These are phyloP conservation scores for Eucalyptus polybractea DNA, from an alignment of 345 rosid genomes.

Conservation along the genomic window DNA sequence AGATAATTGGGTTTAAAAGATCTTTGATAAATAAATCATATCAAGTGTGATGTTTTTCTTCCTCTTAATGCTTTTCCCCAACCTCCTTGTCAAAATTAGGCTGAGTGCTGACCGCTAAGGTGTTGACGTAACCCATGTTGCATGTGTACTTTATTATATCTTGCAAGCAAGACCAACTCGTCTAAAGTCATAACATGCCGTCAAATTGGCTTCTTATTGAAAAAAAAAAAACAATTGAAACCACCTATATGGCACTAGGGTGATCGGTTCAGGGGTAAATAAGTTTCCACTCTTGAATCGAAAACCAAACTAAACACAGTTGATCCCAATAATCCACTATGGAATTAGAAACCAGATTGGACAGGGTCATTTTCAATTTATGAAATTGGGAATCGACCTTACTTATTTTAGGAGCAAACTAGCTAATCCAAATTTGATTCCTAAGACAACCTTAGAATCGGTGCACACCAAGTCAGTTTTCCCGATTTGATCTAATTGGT, in stretches of 20 bases:
- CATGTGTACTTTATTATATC: background rate
- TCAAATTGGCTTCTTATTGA: background rate
- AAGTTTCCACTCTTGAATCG: rapidly evolving
- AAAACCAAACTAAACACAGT: rapidly evolving
- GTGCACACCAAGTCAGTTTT: rapidly evolving
- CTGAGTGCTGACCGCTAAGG: background rate
- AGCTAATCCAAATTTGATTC: background rate
- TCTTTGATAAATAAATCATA: background rate
- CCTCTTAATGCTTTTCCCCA: background rate
- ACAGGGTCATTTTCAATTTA: rapidly evolving
- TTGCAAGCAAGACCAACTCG: background rate
- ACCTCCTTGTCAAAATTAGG: background rate
- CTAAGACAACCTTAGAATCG: rapidly evolving
- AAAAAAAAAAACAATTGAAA: background rate
- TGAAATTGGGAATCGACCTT: rapidly evolving
- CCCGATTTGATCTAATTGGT: rapidly evolving
- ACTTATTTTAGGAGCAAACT: rapidly evolving
- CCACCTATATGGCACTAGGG: background rate
- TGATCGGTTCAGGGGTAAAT: rapidly evolving
- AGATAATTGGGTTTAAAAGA: background rate
- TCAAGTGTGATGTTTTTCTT: background rate
- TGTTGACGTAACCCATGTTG: background rate
- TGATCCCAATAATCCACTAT: background rate
- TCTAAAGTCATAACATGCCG: background rate
- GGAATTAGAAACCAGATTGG: rapidly evolving